phyloP scores from a whole-genome alignment of 768 basidiomycete species.

The Rhodotorula sphaerocarpa region DNA sequence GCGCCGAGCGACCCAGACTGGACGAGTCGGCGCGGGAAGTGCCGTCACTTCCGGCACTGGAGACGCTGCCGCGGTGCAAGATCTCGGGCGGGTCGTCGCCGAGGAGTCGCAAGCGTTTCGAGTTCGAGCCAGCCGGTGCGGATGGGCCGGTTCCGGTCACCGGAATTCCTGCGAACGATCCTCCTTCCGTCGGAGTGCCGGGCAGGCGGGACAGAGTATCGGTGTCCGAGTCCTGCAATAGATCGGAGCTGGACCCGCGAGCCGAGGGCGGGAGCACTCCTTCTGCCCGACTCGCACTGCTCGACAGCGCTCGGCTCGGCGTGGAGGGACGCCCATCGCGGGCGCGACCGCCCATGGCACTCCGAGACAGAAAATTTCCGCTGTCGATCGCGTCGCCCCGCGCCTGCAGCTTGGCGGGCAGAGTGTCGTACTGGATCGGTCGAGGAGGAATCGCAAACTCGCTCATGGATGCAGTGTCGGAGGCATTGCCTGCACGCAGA shows the following conservation, averaged over 20 bases:
- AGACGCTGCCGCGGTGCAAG: neutral
- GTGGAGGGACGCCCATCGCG: neutral
- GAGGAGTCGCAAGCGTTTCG: too few species aligned
- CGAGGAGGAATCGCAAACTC: slow-evolving; percentile 1
- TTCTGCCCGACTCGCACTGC: neutral
- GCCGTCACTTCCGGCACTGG: neutral
- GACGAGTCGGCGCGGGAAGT: neutral
- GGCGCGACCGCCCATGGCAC: too few species aligned
- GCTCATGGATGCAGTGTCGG: slow-evolving; percentile 1
- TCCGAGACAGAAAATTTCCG: neutral
- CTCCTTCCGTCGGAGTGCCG: too few species aligned
- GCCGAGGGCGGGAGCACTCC: too few species aligned
- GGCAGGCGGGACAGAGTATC: too few species aligned
- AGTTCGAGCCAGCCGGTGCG: too few species aligned
- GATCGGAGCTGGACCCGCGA: too few species aligned
- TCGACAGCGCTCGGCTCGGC: slow-evolving; percentile 3
- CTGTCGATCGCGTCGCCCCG: slow-evolving; percentile 30
- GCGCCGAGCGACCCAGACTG: neutral
- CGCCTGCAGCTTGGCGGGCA: slow-evolving; percentile 34
- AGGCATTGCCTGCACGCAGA: slow-evolving; percentile 2
- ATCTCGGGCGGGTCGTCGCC: too few species aligned
- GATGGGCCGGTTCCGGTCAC: too few species aligned
- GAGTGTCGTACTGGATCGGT: slow-evolving; percentile 11
- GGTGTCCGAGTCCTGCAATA: too few species aligned
- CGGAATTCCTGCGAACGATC: too few species aligned